Conservation (phyloP, 2,329 filamentous ascomycete species). For the Venturia pyrina region DNA sequence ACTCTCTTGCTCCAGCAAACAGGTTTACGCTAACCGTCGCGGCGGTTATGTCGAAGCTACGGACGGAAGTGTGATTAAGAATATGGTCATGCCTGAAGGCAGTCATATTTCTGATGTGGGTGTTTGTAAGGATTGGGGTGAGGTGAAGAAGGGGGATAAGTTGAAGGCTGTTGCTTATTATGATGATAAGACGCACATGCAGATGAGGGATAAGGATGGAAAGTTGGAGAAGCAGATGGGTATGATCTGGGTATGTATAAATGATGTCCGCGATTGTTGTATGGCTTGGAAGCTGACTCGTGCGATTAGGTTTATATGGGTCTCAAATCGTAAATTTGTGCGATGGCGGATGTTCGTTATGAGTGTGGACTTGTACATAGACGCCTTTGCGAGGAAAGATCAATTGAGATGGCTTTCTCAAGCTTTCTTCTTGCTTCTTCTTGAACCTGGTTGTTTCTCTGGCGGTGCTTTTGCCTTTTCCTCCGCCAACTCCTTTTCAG, state of each 20-base stretch:
- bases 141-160: constrained; percentile 10
- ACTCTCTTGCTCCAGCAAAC: constrained; percentile 4
- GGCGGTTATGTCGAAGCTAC: neutral
- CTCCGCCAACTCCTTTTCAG: neutral
- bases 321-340: neutral
- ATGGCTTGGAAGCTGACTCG: neutral
- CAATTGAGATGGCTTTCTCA: neutral
- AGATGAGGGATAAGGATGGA: neutral
- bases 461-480: neutral
- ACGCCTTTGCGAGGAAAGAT: neutral
- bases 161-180: constrained; percentile 5
- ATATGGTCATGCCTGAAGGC: neutral
- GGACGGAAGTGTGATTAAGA: neutral
- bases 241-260: constrained; percentile 2
- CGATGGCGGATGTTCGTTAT: neutral
- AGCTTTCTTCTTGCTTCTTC: constrained; percentile 11
- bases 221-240: constrained; percentile 9
- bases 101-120: constrained; percentile 6
- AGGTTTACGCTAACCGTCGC: constrained; percentile 5
- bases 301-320: neutral
- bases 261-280: neutral
- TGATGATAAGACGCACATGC: constrained; percentile 6
- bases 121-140: constrained; percentile 5
- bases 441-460: constrained; percentile 11
- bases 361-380: neutral